Percentiles rank a stretch among this genome's conserved stretches.
phyloP scores from a whole-genome alignment of 768 basidiomycete genomes.

The Boletus patriciae region DNA sequence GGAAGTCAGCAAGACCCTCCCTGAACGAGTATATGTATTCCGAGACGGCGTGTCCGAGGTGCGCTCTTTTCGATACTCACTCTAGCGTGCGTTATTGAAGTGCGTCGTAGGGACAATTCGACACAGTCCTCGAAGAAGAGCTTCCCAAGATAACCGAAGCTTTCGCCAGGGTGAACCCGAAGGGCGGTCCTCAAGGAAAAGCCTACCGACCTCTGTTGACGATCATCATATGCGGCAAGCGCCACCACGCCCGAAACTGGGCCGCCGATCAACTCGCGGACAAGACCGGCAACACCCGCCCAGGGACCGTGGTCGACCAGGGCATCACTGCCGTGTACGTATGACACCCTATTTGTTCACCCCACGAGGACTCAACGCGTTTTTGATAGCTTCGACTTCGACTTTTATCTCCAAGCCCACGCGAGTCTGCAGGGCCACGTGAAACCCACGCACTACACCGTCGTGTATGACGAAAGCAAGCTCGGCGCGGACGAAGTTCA shows the following conservation, averaged over 20 bases:
- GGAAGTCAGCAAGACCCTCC: slow-evolving; percentile 55
- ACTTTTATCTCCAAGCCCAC: slow-evolving; percentile 73
- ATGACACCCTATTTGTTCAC: not conserved
- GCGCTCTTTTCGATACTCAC: slow-evolving; percentile 14
- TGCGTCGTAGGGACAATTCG: slow-evolving; percentile 66
- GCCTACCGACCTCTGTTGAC: slow-evolving; percentile 63
- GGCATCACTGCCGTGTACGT: slow-evolving; percentile 70
- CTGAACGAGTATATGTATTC: slow-evolving; percentile 68
- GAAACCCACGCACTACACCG: slow-evolving; percentile 74
- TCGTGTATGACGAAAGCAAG: slow-evolving; percentile 74
- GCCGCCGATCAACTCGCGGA: slow-evolving; percentile 52
- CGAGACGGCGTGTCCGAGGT: slow-evolving; percentile 86
- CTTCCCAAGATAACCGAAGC: slow-evolving; percentile 61
- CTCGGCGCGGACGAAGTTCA: slow-evolving; percentile 74
- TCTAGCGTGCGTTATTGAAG: not conserved
- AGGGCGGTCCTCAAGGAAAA: slow-evolving; percentile 40
- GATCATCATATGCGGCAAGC: slow-evolving; percentile 81
- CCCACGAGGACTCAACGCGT: not conserved
- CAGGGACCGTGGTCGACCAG: slow-evolving; percentile 79
- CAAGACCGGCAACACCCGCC: slow-evolving; percentile 71
- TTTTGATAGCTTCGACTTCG: slow-evolving; percentile 55
- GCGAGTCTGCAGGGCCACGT: slow-evolving; percentile 70
- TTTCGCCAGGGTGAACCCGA: slow-evolving; percentile 48
- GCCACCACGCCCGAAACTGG: slow-evolving; percentile 58
- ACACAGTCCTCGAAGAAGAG: slow-evolving; percentile 58